Conservation (phyloP, 1,284 basidiomycete species). For the Tylopilus sp. region DNA sequence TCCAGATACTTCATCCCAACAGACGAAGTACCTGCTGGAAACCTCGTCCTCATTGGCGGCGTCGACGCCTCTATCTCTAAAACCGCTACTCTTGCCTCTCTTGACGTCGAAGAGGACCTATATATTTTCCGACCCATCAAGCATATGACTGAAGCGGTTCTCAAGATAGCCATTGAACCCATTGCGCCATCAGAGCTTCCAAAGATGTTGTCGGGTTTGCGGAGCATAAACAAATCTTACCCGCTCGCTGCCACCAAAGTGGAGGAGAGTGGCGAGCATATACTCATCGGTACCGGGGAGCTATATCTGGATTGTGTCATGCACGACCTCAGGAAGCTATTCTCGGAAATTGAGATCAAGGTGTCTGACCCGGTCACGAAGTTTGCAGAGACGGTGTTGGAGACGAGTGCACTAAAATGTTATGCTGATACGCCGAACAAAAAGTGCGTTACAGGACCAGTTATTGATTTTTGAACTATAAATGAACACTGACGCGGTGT, state of each 20-base stretch:
- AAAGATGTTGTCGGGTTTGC: conserved; percentile 96
- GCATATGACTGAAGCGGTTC: conserved; percentile 95
- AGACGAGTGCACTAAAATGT: conserved; percentile 97
- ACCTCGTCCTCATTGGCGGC: conserved; percentile 88
- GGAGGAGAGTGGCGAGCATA: conserved; percentile 98
- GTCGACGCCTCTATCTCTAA: conserved; percentile 94
- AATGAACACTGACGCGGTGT: conserved; percentile 10
- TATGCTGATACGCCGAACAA: conserved; percentile 99
- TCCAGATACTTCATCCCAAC: conserved; percentile 84
- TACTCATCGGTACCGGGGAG: conserved; percentile 95
- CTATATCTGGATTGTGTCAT: conserved; percentile 95
- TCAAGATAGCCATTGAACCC: conserved; percentile 98
- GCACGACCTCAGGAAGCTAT: conserved; percentile 91
- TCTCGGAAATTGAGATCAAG: conserved; percentile 99
- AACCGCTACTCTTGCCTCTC: conserved; percentile 83
- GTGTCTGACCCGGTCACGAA: conserved; percentile 98
- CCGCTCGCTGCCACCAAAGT: conserved; percentile 94
- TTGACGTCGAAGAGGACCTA: conserved; percentile 76
- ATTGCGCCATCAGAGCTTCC: conserved; percentile 96
- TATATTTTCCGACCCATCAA: conserved; percentile 94
- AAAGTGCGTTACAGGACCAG: conserved; percentile 59
- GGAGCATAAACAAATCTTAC: conserved; percentile 97
- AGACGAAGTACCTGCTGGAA: conserved; percentile 88
- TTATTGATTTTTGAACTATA: conserved; percentile 2
- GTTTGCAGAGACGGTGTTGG: conserved; percentile 97